Conservation (phyloP, 305 asterid species). For the Fraxinus ornus region DNA sequence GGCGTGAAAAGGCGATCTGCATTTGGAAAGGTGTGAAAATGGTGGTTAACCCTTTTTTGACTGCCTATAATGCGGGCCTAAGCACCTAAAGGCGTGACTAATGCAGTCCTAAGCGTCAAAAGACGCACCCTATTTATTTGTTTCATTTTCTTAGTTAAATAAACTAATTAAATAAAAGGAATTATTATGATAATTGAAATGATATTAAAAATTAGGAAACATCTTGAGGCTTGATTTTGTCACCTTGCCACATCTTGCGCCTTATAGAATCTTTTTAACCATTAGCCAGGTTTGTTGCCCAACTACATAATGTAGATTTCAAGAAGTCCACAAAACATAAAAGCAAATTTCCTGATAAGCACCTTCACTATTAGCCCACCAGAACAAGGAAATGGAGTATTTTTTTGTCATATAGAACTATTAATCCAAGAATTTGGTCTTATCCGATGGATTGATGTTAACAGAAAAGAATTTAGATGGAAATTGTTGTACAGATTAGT, state of each 20-base stretch:
- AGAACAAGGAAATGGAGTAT: neutral
- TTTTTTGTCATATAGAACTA: neutral
- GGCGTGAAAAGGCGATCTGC: neutral
- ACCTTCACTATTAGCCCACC: neutral
- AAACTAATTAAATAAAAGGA: neutral
- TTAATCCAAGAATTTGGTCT: neutral
- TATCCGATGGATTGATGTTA: neutral
- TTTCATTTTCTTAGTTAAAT: neutral
- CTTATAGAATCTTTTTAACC: neutral
- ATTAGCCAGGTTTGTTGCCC: neutral
- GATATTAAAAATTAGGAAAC: neutral
- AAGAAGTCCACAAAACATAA: neutral
- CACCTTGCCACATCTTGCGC: neutral
- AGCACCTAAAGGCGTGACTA: neutral
- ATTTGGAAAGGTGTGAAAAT: neutral
- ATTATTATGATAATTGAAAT: neutral
- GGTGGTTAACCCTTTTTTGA: neutral
- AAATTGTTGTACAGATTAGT: neutral
- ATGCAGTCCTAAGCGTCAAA: neutral
- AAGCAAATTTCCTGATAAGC: neutral
- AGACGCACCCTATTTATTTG: neutral
- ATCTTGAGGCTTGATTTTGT: neutral
- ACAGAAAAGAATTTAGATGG: neutral
- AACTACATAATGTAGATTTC: neutral
- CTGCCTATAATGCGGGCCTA: neutral